Evolutionary conservation across 2,329 filamentous ascomycete genomes (phyloP).

Genomic region (Venturia nashicola): DNA sequence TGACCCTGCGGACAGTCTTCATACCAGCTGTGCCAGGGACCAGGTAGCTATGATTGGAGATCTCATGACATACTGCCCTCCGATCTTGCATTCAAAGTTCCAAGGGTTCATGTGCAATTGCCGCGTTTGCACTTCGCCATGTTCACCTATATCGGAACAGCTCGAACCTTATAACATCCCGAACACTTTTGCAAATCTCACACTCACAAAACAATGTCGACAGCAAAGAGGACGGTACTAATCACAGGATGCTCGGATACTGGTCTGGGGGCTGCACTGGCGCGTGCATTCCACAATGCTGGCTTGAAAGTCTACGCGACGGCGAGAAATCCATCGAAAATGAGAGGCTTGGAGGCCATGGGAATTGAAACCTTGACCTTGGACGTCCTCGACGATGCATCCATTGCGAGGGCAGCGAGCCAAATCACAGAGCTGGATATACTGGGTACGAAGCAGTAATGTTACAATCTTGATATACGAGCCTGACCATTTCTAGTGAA

Average conservation of each 20-base stretch:
- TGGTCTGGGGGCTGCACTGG: constrained; percentile 29
- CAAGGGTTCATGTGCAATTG: no score
- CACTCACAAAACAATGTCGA: neutral
- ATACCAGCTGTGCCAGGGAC: no score
- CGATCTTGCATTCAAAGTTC: no score
- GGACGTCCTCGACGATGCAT: constrained; percentile 20
- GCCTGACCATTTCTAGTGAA: constrained; percentile 36
- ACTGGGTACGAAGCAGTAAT: neutral
- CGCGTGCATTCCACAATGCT: constrained; percentile 22
- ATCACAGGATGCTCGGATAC: constrained; percentile 21
- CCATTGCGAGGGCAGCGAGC: constrained; percentile 14
- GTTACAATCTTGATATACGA: neutral
- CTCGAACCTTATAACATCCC: no score
- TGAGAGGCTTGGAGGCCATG: constrained; percentile 13
- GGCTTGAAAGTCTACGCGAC: constrained; percentile 32
- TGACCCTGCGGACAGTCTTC: no score
- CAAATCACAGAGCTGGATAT: constrained; percentile 8
- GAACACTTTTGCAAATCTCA: neutral
- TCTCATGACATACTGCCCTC: no score
- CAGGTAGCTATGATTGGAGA: no score
- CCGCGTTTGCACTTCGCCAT: no score
- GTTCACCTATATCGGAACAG: no score
- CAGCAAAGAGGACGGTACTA: constrained; percentile 13
- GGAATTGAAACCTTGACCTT: constrained; percentile 21
- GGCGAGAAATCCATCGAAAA: constrained; percentile 24